Percentiles rank a stretch among this genome's conserved stretches.
Conservation (phyloP, 78 protist genomes). For the Dictyostelium brefeldianum region DNA sequence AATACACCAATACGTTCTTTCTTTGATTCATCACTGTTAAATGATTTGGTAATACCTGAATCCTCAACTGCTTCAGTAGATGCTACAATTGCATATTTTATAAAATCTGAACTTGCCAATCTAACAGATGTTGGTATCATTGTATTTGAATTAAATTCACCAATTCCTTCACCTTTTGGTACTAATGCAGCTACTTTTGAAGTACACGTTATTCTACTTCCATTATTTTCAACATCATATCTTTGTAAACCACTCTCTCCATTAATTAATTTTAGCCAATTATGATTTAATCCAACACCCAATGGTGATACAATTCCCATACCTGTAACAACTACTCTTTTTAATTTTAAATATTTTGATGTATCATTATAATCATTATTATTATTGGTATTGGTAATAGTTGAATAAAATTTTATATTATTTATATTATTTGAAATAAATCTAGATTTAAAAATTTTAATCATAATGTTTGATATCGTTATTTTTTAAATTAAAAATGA, state of each 20-base stretch:
- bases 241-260: slow-evolving; percentile 58
- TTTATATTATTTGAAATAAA: background rate
- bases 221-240: background rate
- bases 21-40: background rate
- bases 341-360: slow-evolving; percentile 9
- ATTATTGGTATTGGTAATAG: background rate
- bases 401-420: background rate
- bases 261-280: slow-evolving; percentile 82
- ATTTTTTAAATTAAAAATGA: too few relatives aligned
- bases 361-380: background rate
- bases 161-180: slow-evolving; percentile 38
- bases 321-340: slow-evolving; percentile 95
- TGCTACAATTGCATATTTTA: slow-evolving; percentile 90
- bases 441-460: too few relatives aligned
- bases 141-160: background rate
- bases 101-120: slow-evolving; percentile 71
- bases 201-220: background rate
- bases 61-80: slow-evolving; percentile 88
- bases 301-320: slow-evolving; percentile 95
- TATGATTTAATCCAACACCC: slow-evolving; percentile 86
- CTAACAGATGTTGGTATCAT: background rate
- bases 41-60: slow-evolving; percentile 46
- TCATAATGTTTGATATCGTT: too few relatives aligned
- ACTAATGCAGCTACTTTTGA: slow-evolving; percentile 53
- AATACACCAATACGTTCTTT: slow-evolving; percentile 84